A percentile compares a stretch with the other conserved stretches of the same genome.
These are phyloP conservation scores for Botrytis medusae DNA, from an alignment of 2,329 filamentous ascomycete species.

Conservation along the genomic window DNA sequence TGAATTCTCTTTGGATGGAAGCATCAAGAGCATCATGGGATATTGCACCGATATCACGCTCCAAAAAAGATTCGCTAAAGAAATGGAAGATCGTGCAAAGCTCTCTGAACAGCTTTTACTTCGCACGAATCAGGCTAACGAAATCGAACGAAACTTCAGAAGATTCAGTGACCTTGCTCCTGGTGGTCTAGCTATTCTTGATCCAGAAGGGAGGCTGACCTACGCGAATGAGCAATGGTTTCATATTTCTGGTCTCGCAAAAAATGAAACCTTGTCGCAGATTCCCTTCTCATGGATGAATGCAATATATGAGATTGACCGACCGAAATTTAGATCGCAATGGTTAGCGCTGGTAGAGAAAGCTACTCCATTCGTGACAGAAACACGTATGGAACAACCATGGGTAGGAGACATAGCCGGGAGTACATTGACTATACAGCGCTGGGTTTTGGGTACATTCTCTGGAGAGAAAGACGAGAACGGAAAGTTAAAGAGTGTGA, in stretches of 20 bases:
- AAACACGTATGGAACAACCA: slow-evolving; percentile 20
- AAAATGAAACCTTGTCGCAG: background rate
- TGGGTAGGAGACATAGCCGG: slow-evolving; percentile 55
- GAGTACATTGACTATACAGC: slow-evolving; percentile 66
- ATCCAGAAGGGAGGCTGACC: slow-evolving; percentile 20
- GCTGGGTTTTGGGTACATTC: slow-evolving; percentile 75
- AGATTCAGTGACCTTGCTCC: slow-evolving; percentile 80
- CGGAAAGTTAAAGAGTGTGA: slow-evolving; percentile 69
- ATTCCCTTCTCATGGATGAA: slow-evolving; percentile 11
- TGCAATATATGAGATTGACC: slow-evolving; percentile 19
- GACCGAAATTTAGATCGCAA: slow-evolving; percentile 13
- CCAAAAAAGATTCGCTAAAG: slow-evolving; percentile 80
- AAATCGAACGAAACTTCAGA: slow-evolving; percentile 74
- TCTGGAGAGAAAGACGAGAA: slow-evolving; percentile 68
- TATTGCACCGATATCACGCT: slow-evolving; percentile 81
- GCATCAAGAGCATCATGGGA: slow-evolving; percentile 71
- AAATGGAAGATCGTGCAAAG: slow-evolving; percentile 70
- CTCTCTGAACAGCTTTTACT: slow-evolving; percentile 71
- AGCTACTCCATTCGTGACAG: slow-evolving; percentile 10
- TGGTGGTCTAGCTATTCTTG: slow-evolving; percentile 45
- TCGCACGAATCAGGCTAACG: slow-evolving; percentile 58
- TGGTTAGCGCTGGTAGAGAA: slow-evolving; percentile 21
- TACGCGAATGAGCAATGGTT: slow-evolving; percentile 25
- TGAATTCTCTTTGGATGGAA: slow-evolving; percentile 62
- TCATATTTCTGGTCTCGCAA: slow-evolving; percentile 19